Base-by-base conservation (phyloP, 75 land plant genomes). In the Gnetum montanum region DNA sequence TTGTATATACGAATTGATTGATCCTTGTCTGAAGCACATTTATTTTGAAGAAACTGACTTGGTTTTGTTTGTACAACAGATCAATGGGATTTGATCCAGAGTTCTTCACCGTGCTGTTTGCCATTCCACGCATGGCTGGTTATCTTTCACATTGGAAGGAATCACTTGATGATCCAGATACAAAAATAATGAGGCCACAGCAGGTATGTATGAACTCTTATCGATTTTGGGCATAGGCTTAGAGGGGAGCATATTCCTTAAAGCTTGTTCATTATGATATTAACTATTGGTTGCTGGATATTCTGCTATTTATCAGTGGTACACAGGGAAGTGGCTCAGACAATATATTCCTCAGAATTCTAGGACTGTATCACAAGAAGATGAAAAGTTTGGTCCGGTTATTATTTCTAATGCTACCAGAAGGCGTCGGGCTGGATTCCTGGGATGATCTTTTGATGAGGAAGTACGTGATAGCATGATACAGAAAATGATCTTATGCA, bases 91-190 rank as follows among this genome's bases (percentile, higher is more conserved):
- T 95, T 57, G 85, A 91, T 4, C 72, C 91, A 0, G 99, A 95
- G 67, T 95, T 83, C 54, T 95, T 95, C 59, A 77, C 99, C 18
- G 96, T 95, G 7, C 51, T 90, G 33, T 95, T 95, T 72, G 99
- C 99, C 6, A 80, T 86, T 23, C 99, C 96, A 44, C 85, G 99
- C 28, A 95, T 95, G 99, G 99, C 99, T 64, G 99, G 99, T 7
- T 95, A 90, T 49, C 74, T 95, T 24, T 71, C 99, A n/a, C 99
- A 95, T 65, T 90, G 99, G 99, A 53, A 72, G 38, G 99, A 90
- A 47, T 90, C 99, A 22, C 78, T 95, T 16, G 88, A 83, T 68
- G 92, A 90, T 70, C 99, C 99, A 55, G 99, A 95, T 33, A 95
- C 99, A 22, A 95, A 90, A 58, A 90, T 95, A 57, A 95, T 95